A percentile compares a stretch with the other conserved stretches of the same genome.
Evolutionary conservation across 306 rosid species (phyloP).

Genomic region (Lathyrus tuberosus): DNA sequence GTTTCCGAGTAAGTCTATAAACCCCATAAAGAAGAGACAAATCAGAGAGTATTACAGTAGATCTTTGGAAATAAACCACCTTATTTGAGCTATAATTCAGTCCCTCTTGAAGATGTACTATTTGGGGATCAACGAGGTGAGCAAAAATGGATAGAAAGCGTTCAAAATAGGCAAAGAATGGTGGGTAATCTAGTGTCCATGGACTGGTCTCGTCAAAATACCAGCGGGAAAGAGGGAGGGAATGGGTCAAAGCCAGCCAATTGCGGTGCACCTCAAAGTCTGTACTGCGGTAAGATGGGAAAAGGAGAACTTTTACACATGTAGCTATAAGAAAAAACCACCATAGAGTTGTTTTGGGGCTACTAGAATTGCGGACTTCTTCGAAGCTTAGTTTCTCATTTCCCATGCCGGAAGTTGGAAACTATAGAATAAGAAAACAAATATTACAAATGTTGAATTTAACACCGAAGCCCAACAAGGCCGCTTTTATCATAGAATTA

Average conservation of each 20-base stretch:
- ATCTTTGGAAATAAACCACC: conserved; percentile 70
- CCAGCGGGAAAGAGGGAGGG: conserved; percentile 88
- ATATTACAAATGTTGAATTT: neutral
- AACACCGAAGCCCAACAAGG: conserved; percentile 11
- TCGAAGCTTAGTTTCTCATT: conserved; percentile 41
- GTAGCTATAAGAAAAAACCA: conserved; percentile 72
- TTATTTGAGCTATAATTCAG: conserved; percentile 57
- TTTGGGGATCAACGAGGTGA: conserved; percentile 64
- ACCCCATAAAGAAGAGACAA: conserved; percentile 71
- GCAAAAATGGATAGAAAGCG: conserved; percentile 67
- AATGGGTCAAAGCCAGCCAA: conserved; percentile 83
- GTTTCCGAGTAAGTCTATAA: conserved; percentile 53
- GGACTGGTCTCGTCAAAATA: conserved; percentile 82
- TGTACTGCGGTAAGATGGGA: conserved; percentile 82
- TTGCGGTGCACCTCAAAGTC: conserved; percentile 92
- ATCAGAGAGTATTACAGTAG: conserved; percentile 70
- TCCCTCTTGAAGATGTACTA: conserved; percentile 71
- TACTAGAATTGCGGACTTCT: conserved; percentile 19
- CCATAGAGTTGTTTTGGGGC: conserved; percentile 41
- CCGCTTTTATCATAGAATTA: neutral
- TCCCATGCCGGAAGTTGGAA: conserved; percentile 37
- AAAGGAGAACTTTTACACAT: conserved; percentile 74
- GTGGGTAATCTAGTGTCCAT: conserved; percentile 94
- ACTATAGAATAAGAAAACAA: conserved; percentile 4
- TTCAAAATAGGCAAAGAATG: conserved; percentile 82